Conservation (phyloP, 306 rosid genomes). For the Prunus davidiana region DNA sequence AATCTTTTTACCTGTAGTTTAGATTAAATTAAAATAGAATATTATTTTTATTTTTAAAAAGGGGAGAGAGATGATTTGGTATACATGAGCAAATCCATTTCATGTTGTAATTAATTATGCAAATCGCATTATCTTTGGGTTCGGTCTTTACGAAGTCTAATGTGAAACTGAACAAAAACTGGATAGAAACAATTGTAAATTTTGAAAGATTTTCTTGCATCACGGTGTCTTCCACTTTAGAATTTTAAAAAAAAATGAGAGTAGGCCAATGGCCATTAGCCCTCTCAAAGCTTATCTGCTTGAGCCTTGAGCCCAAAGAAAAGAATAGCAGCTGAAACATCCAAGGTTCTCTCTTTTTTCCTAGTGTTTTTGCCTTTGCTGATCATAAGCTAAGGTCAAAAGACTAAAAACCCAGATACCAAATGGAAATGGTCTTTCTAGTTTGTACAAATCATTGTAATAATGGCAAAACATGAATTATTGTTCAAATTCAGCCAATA, state of each 20-base stretch:
- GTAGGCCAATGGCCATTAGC: neutral
- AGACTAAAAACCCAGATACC: neutral
- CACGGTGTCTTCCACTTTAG: slow-evolving; percentile 10
- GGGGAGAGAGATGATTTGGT: too few species aligned
- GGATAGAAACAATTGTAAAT: neutral
- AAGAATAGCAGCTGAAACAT: slow-evolving; percentile 19
- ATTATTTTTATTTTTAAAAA: too few species aligned
- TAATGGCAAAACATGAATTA: too few species aligned
- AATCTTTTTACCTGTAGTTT: fast-evolving
- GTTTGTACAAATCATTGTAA: too few species aligned
- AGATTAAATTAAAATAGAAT: too few species aligned
- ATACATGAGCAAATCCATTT: too few species aligned
- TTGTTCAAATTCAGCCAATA: too few species aligned
- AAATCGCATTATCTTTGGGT: too few species aligned
- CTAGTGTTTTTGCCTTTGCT: slow-evolving; percentile 6
- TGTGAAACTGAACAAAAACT: neutral
- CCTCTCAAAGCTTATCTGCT: slow-evolving; percentile 19
- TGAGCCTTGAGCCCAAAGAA: slow-evolving; percentile 20
- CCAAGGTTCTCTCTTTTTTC: slow-evolving; percentile 16
- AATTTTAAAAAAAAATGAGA: neutral
- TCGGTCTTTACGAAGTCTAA: too few species aligned
- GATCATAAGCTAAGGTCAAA: slow-evolving; percentile 29
- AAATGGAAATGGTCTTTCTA: too few species aligned
- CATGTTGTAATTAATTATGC: too few species aligned
- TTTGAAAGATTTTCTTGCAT: slow-evolving; percentile 16